A percentile compares a stretch with the other conserved stretches of the same genome.
phyloP scores from a whole-genome alignment of 257 asterid species.

The Datura wrightii region DNA sequence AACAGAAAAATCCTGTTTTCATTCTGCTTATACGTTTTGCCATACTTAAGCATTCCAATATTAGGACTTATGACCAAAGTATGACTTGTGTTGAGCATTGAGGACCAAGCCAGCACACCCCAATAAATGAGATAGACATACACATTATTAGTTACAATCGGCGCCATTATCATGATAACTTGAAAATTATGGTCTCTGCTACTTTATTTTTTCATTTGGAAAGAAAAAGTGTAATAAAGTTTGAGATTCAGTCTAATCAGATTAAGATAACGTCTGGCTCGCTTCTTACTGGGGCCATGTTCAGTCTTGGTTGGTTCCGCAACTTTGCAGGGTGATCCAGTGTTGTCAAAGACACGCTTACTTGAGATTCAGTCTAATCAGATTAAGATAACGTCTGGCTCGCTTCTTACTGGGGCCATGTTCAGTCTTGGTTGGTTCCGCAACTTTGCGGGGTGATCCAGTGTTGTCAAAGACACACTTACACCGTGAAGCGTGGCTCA shows the following conservation, averaged over 20 bases:
- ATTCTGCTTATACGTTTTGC: background rate
- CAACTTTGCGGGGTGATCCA: background rate
- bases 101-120: background rate
- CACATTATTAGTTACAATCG: conserved; percentile 23
- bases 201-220: background rate
- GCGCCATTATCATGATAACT: background rate
- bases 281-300: background rate
- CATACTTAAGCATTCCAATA: background rate
- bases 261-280: background rate
- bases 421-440: conserved; percentile 13
- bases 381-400: background rate
- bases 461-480: no score
- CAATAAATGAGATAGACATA: conserved; percentile 11
- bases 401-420: background rate
- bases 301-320: conserved; percentile 6
- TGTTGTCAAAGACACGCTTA: no score
- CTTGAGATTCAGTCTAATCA: background rate
- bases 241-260: conserved; percentile 5
- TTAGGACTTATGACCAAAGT: background rate
- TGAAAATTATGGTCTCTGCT: background rate
- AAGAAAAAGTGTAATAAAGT: background rate
- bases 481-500: no score
- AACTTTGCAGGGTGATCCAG: background rate
- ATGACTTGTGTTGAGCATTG: background rate
- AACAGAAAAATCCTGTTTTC: background rate